phyloP scores from a whole-genome alignment of 805 yeast species.

The Ogataea saltuana region DNA sequence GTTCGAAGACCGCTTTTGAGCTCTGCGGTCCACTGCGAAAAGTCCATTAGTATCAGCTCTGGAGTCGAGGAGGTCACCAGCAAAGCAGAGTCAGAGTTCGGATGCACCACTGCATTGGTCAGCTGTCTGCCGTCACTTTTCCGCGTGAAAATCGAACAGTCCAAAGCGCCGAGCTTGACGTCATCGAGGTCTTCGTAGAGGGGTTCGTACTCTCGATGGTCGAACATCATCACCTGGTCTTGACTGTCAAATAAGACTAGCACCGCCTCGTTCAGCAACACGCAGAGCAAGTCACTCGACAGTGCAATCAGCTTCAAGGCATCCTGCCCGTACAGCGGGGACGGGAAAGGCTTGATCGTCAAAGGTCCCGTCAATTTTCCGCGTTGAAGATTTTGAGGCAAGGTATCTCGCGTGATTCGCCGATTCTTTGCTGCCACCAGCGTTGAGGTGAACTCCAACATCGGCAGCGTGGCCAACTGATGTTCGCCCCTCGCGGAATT shows the following conservation, averaged over 20 bases:
- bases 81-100: constrained; percentile 22
- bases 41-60: constrained; percentile 31
- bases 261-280: constrained; percentile 26
- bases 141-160: constrained; percentile 14
- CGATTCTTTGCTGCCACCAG: constrained; percentile 19
- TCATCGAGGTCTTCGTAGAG: constrained; percentile 8
- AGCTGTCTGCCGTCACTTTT: constrained; percentile 1
- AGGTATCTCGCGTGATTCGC: constrained; percentile 3
- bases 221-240: constrained; percentile 29
- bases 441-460: constrained; percentile 29
- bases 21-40: constrained; percentile 28
- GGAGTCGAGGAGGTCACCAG: constrained; percentile 23
- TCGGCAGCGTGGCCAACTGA: constrained; percentile 15
- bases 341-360: constrained; percentile 54
- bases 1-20: constrained; percentile 19
- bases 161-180: constrained; percentile 12
- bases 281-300: constrained; percentile 27
- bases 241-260: constrained; percentile 25
- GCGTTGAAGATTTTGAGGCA: constrained; percentile 23
- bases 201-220: constrained; percentile 14
- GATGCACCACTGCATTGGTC: constrained; percentile 22
- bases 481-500: constrained; percentile 23
- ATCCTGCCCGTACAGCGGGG: constrained; percentile 47
- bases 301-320: constrained; percentile 35
- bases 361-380: constrained; percentile 50